Evolutionary conservation across 257 asterid genomes (phyloP).

Genomic region (Penstemon eatonii): DNA sequence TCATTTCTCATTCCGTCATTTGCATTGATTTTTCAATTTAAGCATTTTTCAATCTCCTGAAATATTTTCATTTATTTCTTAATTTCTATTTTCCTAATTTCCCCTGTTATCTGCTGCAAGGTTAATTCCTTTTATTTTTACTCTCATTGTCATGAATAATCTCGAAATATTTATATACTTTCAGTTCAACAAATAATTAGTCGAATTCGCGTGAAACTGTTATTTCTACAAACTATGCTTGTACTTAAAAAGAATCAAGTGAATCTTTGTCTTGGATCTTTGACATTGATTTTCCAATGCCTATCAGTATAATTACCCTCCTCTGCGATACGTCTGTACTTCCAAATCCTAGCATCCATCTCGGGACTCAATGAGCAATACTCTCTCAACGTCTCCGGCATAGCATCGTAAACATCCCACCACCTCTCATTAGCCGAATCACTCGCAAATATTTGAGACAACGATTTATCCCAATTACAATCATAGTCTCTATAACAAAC

Average conservation of each 20-base stretch:
- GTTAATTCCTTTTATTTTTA: no score
- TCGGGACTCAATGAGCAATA: slow-evolving; percentile 46
- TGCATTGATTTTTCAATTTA: no score
- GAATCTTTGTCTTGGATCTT: slow-evolving; percentile 45
- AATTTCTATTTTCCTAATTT: no score
- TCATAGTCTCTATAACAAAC: slow-evolving; percentile 66
- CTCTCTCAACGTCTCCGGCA: slow-evolving; percentile 45
- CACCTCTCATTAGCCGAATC: slow-evolving; percentile 59
- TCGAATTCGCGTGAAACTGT: no score
- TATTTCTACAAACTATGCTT: not conserved
- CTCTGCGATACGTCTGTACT: slow-evolving; percentile 42
- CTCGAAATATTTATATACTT: no score
- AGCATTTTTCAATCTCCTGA: no score
- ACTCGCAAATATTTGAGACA: slow-evolving; percentile 47
- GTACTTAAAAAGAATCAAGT: not conserved
- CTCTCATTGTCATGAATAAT: no score
- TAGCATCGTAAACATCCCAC: slow-evolving; percentile 57
- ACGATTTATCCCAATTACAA: slow-evolving; percentile 65
- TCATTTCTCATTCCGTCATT: no score
- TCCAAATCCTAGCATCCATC: slow-evolving; percentile 36
- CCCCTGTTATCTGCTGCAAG: no score
- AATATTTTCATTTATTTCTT: no score
- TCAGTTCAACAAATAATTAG: no score
- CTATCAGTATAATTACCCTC: slow-evolving; percentile 41
- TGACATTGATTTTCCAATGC: slow-evolving; percentile 60